Percentiles rank a stretch among this genome's conserved stretches.
These are phyloP conservation scores for Pythium monospermum DNA, from an alignment of 352 stramenopile genomes.

Conservation along the genomic window DNA sequence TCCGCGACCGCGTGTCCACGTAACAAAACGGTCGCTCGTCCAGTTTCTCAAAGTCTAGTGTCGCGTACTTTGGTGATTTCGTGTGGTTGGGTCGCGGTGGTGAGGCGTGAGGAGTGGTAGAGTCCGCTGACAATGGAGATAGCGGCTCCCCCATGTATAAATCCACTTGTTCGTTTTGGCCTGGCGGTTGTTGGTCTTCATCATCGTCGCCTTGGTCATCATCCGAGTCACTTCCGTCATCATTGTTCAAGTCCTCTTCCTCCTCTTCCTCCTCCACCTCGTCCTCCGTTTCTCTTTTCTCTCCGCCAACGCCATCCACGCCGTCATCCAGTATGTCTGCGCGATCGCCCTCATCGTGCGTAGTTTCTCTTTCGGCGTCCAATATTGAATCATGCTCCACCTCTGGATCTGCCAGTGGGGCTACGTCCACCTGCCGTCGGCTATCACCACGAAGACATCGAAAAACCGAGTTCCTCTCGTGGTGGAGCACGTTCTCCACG, in stretches of 20 bases:
- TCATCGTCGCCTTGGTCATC: slow-evolving; percentile 6
- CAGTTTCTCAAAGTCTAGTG: slow-evolving; percentile 19
- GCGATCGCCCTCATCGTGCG: not conserved
- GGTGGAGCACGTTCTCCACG: slow-evolving; percentile 1
- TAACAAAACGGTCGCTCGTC: slow-evolving; percentile 28
- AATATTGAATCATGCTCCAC: not conserved
- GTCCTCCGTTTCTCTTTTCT: slow-evolving; percentile 31
- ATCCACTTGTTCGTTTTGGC: too few species aligned
- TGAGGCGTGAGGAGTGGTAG: too few species aligned
- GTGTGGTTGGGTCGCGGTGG: too few species aligned
- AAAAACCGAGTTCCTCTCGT: too few species aligned
- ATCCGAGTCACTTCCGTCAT: not conserved
- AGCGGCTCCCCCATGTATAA: too few species aligned
- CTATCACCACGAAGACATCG: too few species aligned
- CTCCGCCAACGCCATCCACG: slow-evolving; percentile 38
- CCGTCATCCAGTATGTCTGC: slow-evolving; percentile 20
- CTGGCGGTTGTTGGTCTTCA: too few species aligned
- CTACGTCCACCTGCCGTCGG: too few species aligned
- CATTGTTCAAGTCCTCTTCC: not conserved
- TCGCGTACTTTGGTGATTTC: too few species aligned
- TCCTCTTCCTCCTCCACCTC: slow-evolving; percentile 1
- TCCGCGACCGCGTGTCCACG: slow-evolving; percentile 12
- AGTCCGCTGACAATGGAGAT: too few species aligned
- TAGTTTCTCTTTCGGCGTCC: not conserved
- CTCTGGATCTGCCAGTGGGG: too few species aligned